Evolutionary conservation across 495 filamentous ascomycete genomes (phyloP).

Genomic region (Neurospora hispaniola): DNA sequence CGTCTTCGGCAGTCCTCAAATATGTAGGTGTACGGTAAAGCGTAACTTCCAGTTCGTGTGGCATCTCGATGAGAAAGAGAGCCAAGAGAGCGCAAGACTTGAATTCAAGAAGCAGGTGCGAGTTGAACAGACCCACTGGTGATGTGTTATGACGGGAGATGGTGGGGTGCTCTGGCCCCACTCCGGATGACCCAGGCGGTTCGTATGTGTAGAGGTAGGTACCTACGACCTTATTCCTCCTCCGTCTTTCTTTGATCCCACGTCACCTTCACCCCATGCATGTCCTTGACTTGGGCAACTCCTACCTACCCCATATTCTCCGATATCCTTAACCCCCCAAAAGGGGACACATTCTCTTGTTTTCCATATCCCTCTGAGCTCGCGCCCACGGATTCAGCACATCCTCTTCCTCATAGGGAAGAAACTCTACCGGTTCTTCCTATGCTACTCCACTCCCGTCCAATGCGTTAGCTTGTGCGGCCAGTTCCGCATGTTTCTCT

Average conservation of each 20-base stretch:
- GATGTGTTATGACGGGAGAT: not conserved
- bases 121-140: not conserved
- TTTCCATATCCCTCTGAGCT: not conserved
- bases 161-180: not conserved
- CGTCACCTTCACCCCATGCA: not conserved
- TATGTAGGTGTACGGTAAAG: not conserved
- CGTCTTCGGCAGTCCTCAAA: not conserved
- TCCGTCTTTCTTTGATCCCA: not conserved
- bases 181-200: not conserved
- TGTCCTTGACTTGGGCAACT: not conserved
- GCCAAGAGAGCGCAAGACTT: not conserved
- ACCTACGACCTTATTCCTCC: not conserved
- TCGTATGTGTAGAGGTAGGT: too few relatives aligned
- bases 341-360: not conserved
- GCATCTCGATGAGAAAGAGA: not conserved
- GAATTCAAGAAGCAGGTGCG: not conserved
- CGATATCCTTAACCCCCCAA: not conserved
- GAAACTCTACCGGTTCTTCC: not conserved
- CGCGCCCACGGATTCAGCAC: not conserved
- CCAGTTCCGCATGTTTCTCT: not conserved
- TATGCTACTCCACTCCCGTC: constrained; percentile 1
- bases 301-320: not conserved
- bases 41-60: not conserved
- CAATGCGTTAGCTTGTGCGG: not conserved
- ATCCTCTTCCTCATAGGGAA: not conserved